phyloP scores from a whole-genome alignment of 257 asterid species.

The Solanum sejunctum region DNA sequence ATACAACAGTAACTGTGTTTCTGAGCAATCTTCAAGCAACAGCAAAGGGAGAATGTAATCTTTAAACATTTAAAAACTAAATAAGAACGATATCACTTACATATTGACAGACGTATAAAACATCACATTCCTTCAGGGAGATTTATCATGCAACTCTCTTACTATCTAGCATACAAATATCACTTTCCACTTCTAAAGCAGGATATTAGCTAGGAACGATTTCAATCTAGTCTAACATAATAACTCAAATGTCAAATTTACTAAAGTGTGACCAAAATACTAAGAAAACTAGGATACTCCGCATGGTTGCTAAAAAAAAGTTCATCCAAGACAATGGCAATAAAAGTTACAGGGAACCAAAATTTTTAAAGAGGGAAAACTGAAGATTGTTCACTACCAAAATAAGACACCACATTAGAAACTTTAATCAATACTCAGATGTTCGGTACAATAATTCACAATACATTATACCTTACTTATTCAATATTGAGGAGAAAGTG shows the following conservation, averaged over 20 bases:
- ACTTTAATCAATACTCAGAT: background rate
- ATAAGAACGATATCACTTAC: background rate
- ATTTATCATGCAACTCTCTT: background rate
- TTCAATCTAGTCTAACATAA: background rate
- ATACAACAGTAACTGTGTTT: background rate
- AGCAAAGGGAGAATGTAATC: background rate
- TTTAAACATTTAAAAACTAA: background rate
- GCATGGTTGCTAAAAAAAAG: background rate
- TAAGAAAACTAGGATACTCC: background rate
- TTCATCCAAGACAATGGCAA: background rate
- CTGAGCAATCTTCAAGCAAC: background rate
- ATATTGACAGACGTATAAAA: background rate
- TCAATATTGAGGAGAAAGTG: background rate
- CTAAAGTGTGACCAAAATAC: background rate
- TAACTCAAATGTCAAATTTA: background rate
- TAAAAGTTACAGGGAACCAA: background rate
- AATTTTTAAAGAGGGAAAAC: background rate
- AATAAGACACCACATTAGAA: background rate
- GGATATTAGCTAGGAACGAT: background rate
- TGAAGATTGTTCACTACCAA: background rate
- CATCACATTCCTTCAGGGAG: background rate
- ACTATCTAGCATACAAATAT: background rate
- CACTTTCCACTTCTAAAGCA: background rate
- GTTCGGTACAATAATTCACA: background rate
- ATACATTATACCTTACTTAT: background rate